Evolutionary conservation across 2,329 filamentous ascomycete genomes (phyloP), one percentile per base, ranked within the genome.

Genomic region (Elsinoe australis): DNA sequence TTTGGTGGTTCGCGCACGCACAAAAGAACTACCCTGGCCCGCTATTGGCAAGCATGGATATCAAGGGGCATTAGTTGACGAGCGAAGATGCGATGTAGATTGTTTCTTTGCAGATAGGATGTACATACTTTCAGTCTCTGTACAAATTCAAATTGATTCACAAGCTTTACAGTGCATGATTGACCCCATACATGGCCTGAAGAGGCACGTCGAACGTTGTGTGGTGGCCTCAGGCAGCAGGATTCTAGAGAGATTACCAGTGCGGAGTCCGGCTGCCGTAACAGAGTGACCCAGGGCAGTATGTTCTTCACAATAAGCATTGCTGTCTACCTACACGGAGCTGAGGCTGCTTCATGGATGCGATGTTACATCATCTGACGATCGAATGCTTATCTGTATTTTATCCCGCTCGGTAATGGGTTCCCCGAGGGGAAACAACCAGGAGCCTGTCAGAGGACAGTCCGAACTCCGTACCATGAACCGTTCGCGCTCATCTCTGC

Each of bases 1-100:
- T 70, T 3, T 76, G 74, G 73, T 78, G 74, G 73, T 50, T 71
- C 4, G 45, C 71, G 2, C 69, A 76, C 50, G 74, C 70, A 2
- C 55, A 59, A 15, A 59, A 59, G 32, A 66, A 74, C 51, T 78
- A 78, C 51, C 69, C 71, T 0, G 71, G 72, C 0, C 74, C 74
- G 2, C 73, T 73, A 54, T 62, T 76, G 17, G 67, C 71, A 59
- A 58, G 59, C 15, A 49, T 75, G 47, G 74, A 75, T 41, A 58
- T 36, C 47, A 52, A 55, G 12, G 55, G 52, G 1, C 49, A 36
- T 9, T 31, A 33, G 7, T 14, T 14, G 18, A 19, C 21, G n/a
- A 31, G 32, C 3, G 10, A 36, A 36, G 14, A 36, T 9, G n/a
- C 24, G 22, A 31, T 10, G 4, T 36, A 26, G 39, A 44, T 18